phyloP scores from a whole-genome alignment of 352 stramenopile genomes.

The Phytophthora aleatoria region DNA sequence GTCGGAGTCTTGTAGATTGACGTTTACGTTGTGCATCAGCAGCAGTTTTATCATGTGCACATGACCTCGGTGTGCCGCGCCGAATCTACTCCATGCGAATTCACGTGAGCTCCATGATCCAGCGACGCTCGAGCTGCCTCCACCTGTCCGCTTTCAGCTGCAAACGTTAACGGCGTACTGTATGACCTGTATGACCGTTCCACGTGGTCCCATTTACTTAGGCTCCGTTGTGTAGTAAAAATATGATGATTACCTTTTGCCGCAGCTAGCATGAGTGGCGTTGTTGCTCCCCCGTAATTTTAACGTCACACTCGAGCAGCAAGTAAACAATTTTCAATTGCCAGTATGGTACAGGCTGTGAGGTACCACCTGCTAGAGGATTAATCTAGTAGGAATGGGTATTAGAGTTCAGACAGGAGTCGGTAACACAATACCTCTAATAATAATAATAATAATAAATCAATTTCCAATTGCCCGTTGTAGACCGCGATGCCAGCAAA shows the following conservation, averaged over 20 bases:
- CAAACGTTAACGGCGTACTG: conserved; percentile 14
- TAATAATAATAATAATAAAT: no score
- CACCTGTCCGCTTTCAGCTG: conserved; percentile 11
- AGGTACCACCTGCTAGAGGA: no score
- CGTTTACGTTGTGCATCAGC: conserved; percentile 1
- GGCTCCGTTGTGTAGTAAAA: conserved; percentile 3
- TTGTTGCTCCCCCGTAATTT: conserved; percentile 13
- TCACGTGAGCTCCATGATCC: background rate
- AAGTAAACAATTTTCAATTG: background rate
- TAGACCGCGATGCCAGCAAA: conserved; percentile 8
- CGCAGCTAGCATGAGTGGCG: conserved; percentile 22
- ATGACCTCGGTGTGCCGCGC: conserved; percentile 14
- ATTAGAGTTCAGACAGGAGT: no score
- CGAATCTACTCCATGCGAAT: background rate
- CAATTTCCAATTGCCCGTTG: conserved; percentile 2
- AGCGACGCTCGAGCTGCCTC: conserved; percentile 5
- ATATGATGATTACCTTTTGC: conserved; percentile 7
- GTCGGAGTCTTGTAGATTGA: conserved; percentile 11
- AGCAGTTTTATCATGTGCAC: conserved; percentile 17
- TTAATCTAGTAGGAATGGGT: no score
- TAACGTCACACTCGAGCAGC: conserved; percentile 1
- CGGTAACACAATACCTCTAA: no score
- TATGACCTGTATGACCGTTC: conserved; percentile 10
- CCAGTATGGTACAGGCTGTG: no score
- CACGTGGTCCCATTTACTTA: background rate